Evolutionary conservation across 306 rosid species (phyloP).

Genomic region (Rubus idaeus): DNA sequence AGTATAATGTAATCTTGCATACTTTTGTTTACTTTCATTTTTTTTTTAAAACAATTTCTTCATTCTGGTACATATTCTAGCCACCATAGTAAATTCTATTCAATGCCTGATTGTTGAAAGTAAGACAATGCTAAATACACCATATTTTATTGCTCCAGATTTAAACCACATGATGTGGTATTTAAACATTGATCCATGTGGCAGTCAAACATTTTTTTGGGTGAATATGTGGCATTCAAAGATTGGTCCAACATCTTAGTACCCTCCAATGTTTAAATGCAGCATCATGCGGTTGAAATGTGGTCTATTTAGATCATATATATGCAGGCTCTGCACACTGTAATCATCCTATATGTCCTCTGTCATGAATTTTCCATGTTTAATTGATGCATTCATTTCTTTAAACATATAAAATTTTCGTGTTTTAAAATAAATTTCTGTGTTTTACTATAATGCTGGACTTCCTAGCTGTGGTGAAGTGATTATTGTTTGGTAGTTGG

Average conservation of each 20-base stretch:
- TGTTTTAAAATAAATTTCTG: not conserved
- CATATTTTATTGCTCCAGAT: not conserved
- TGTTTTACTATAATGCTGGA: not conserved
- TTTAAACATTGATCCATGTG: too few relatives aligned
- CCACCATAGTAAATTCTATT: not conserved
- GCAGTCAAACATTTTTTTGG: too few relatives aligned
- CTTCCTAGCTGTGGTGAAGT: not conserved
- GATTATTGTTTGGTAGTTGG: not conserved
- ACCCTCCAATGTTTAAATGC: too few relatives aligned
- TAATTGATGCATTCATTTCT: too few relatives aligned
- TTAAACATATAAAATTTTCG: not conserved
- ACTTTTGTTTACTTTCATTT: too few relatives aligned
- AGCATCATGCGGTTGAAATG: too few relatives aligned
- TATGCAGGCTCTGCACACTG: not conserved
- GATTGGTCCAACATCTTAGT: too few relatives aligned
- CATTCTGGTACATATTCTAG: not conserved
- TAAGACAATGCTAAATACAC: not conserved
- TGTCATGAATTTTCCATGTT: not conserved
- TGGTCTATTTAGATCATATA: not conserved
- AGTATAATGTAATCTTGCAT: conserved; percentile 12
- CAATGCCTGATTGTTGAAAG: conserved; percentile 3
- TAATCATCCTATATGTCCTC: too few relatives aligned
- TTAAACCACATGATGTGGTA: not conserved
- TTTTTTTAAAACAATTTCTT: not conserved
- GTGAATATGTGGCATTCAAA: too few relatives aligned